A percentile compares a stretch with the other conserved stretches of the same genome.
These are phyloP conservation scores for Gonapodya prolifera DNA, from an alignment of 192 early-diverging fungal genomes.

Conservation along the genomic window DNA sequence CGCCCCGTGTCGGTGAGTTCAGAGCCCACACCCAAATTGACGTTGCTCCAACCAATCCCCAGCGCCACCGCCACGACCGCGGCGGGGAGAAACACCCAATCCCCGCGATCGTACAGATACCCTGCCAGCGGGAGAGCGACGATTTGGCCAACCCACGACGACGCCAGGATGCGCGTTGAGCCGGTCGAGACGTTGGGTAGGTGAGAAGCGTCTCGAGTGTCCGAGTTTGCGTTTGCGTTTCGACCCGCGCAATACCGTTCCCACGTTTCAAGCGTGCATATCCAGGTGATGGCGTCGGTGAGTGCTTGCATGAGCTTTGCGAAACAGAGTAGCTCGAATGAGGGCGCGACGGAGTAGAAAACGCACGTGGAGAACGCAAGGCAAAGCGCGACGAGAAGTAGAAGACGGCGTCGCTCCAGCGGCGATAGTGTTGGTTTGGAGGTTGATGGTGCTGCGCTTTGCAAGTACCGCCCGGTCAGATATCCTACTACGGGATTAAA, in stretches of 20 bases:
- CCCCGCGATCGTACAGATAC: not conserved
- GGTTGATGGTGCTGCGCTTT: too few species aligned
- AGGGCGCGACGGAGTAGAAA: not conserved
- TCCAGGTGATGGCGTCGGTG: not conserved
- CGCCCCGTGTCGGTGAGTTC: not conserved
- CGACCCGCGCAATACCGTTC: not conserved
- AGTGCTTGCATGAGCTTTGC: not conserved
- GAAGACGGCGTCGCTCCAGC: not conserved
- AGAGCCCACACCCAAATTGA: not conserved
- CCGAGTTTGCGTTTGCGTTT: not conserved
- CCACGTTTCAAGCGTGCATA: not conserved
- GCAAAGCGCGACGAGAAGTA: not conserved
- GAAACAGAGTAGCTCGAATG: not conserved
- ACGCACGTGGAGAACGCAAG: not conserved
- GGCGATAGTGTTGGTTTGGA: not conserved
- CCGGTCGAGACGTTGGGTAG: not conserved
- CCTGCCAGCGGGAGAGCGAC: not conserved
- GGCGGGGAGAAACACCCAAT: not conserved
- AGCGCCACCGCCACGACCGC: not conserved
- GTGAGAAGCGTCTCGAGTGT: too few species aligned
- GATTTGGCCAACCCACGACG: not conserved
- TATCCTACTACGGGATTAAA: not conserved
- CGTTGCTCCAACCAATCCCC: not conserved
- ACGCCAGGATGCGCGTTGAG: not conserved
- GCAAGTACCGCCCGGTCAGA: not conserved